Evolutionary conservation across 257 asterid species (phyloP).

Genomic region (Mentha longifolia): DNA sequence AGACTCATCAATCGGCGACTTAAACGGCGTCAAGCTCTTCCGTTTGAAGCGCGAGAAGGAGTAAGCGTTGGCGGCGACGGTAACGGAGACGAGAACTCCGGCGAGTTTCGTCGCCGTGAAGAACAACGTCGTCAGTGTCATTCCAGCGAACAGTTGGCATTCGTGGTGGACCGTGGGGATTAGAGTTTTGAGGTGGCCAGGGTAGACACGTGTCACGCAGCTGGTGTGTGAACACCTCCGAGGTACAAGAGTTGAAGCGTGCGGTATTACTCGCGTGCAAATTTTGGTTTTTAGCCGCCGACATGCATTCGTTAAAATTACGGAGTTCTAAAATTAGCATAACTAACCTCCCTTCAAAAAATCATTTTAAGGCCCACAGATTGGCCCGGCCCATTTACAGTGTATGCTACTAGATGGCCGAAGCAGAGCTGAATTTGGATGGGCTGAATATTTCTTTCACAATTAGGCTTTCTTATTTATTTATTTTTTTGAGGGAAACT

Average conservation of each 20-base stretch:
- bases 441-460: not conserved
- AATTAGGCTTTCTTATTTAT: not conserved
- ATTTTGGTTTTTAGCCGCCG: no score
- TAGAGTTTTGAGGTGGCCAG: slow-evolving; percentile 12
- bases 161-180: not conserved
- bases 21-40: slow-evolving; percentile 64
- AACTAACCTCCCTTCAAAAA: no score
- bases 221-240: not conserved
- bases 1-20: slow-evolving; percentile 74
- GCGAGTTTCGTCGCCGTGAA: slow-evolving; percentile 84
- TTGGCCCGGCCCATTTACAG: not conserved
- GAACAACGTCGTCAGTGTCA: slow-evolving; percentile 60
- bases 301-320: no score
- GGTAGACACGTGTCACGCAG: slow-evolving; percentile 41
- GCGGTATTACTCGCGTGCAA: slow-evolving; percentile 15
- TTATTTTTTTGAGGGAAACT: no score
- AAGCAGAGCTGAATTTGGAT: not conserved
- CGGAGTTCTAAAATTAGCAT: no score
- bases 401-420: not conserved
- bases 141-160: slow-evolving; percentile 28
- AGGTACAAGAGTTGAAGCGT: slow-evolving; percentile 3
- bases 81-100: slow-evolving; percentile 70
- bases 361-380: no score
- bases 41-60: slow-evolving; percentile 69
- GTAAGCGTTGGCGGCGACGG: slow-evolving; percentile 84